Conservation (phyloP, 371 early-diverging fungal genomes). For the Mucor plumbeus region DNA sequence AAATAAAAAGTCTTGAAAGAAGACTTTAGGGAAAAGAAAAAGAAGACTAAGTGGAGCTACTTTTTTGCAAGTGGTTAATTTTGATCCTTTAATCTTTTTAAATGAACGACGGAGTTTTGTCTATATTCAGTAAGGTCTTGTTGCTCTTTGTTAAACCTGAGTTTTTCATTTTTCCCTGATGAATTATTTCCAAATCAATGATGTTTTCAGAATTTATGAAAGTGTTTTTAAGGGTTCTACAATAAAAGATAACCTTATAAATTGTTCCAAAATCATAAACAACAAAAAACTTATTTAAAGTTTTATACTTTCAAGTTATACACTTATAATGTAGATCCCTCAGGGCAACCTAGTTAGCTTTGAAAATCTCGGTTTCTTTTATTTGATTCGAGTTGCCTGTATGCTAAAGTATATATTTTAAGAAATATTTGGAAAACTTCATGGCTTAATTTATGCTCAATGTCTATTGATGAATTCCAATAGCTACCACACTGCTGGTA, state of each 20-base stretch:
- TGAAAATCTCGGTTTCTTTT: neutral
- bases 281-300: neutral
- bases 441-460: neutral
- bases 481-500: neutral
- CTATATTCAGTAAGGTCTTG: slow-evolving; percentile 9
- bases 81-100: neutral
- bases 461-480: no score
- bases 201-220: neutral
- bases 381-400: neutral
- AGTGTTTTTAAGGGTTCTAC: neutral
- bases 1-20: neutral
- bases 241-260: neutral
- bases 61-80: neutral
- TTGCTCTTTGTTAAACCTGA: slow-evolving; percentile 3
- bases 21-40: neutral
- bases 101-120: slow-evolving; percentile 11
- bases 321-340: neutral
- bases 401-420: neutral
- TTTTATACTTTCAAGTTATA: neutral
- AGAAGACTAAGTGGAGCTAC: neutral
- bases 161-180: neutral
- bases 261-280: neutral
- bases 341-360: neutral
- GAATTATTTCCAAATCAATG: slow-evolving; percentile 1
- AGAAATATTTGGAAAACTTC: neutral